Percentiles rank a stretch among this genome's conserved stretches.
Conservation (phyloP, 2,329 filamentous ascomycete species). For the Emergomyces orientalis region DNA sequence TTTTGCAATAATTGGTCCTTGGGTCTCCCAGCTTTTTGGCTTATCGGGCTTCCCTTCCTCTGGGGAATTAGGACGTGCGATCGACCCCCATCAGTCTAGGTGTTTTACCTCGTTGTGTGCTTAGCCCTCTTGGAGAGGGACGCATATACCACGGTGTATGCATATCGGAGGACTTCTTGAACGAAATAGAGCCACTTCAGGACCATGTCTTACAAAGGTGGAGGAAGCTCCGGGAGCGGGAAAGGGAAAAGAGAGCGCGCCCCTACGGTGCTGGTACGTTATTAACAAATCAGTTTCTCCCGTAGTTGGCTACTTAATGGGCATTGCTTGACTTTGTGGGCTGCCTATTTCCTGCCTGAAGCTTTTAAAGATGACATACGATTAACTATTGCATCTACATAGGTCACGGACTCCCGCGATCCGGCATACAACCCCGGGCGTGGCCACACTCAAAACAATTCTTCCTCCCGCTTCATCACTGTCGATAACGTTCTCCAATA, state of each 20-base stretch:
- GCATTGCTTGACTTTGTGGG: neutral
- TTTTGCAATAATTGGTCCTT: too few relatives aligned
- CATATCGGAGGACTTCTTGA: neutral
- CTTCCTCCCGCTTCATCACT: slow-evolving; percentile 62
- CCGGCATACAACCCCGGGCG: slow-evolving; percentile 22
- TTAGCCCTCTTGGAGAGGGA: too few relatives aligned
- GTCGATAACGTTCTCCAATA: slow-evolving; percentile 95
- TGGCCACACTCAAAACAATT: slow-evolving; percentile 17
- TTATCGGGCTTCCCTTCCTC: neutral
- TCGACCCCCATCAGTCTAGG: too few relatives aligned
- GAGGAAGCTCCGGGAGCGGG: slow-evolving; percentile 1
- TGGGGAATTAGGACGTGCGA: too few relatives aligned
- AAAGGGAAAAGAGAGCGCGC: slow-evolving; percentile 28
- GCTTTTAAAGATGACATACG: neutral
- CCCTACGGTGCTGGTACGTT: slow-evolving; percentile 37
- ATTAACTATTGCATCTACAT: neutral
- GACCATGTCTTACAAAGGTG: neutral
- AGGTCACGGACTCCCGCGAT: slow-evolving; percentile 40
- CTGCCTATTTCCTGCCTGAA: neutral
- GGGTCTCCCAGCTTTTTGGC: too few relatives aligned
- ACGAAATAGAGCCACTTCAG: neutral
- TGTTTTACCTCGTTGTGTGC: too few relatives aligned
- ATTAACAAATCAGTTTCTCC: neutral
- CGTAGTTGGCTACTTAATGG: neutral
- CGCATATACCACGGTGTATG: neutral